phyloP scores from a whole-genome alignment of 176 grass and related monocot genomes.

The Oryza nivara region DNA sequence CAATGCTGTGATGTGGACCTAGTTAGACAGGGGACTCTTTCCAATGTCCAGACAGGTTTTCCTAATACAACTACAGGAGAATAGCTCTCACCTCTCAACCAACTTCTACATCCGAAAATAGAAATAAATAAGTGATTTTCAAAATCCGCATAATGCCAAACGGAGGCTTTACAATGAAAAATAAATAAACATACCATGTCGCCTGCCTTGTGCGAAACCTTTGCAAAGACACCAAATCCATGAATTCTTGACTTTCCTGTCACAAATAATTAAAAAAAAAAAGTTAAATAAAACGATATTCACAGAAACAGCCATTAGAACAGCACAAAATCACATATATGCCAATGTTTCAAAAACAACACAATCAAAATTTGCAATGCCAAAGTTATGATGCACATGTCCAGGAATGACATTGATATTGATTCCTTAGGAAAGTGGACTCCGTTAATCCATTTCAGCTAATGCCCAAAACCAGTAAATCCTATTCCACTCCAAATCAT shows the following conservation, averaged over 20 bases:
- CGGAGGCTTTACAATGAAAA: conserved; percentile 28
- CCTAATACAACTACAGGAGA: not conserved
- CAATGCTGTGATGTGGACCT: not conserved
- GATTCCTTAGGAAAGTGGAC: not conserved
- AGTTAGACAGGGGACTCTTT: not conserved
- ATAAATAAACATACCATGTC: conserved; percentile 75
- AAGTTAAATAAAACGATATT: conserved; percentile 16
- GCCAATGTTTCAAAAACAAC: conserved; percentile 2
- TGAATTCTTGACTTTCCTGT: conserved; percentile 99
- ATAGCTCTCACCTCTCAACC: not conserved
- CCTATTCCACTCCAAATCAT: not conserved
- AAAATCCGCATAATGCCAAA: not conserved
- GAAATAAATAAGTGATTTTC: not conserved
- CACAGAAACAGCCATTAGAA: conserved; percentile 5
- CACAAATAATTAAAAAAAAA: conserved; percentile 22
- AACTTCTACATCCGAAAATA: not conserved
- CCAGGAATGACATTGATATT: conserved; percentile 1
- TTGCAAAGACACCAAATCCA: conserved; percentile 97
- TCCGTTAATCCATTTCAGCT: not conserved
- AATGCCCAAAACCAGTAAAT: not conserved
- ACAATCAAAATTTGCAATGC: not conserved
- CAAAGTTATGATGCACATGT: not conserved
- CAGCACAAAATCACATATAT: not conserved
- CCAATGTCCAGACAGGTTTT: not conserved
- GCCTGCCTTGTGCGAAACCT: conserved; percentile 91